Base-by-base conservation (phyloP, 371 early-diverging fungal genomes). In the Mortierella sp. region DNA sequence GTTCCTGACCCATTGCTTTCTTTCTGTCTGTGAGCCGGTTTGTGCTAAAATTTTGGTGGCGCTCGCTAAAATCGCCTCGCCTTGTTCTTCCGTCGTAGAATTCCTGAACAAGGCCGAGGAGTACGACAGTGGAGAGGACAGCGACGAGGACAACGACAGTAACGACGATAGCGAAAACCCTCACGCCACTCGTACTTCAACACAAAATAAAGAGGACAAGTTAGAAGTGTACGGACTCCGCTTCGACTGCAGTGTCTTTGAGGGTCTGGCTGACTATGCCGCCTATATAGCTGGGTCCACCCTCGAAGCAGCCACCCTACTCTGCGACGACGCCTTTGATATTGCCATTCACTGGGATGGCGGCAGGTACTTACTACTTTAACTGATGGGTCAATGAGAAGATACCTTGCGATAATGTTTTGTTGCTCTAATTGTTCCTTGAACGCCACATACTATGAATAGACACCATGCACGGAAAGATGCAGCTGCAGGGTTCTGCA, bases 261-360 rank as follows among this genome's bases (percentile, higher is more conserved):
- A 90, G 16, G 94, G 93, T 1, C 73, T 96, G 21, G 83, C 88
- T 5, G 88, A 89, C 14, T 95, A 94, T 83, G 91, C 92, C 12
- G 83, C 85, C 32, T 85, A 78, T 54, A 91, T 90, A 7, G 94
- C 92, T 0, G 96, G 96, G 49, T 95, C 93, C 1, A 93, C 96
- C 0, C 90, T 97, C 11, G 90, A 91, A 71, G 96, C 93, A 1
- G 97, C 96, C 1, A 76, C 89, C 27, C 89, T 92, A 38, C 89
- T 98, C 12, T 88, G 87, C 11, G 65, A 84, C 1, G 93, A 93
- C 16, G 79, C 79, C 4, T 88, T 93, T 35, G 94, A 94, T 63
- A 90, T 95, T 60, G 97, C 94, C 3, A 91, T 98, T 60, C 96
- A 98, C 81, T 98, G 97, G 97, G 92, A 94, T 18, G 98, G 98